A percentile compares a stretch with the other conserved stretches of the same genome.
Evolutionary conservation across 495 filamentous ascomycete genomes (phyloP).

Genomic region (Amniculicola lignicola): DNA sequence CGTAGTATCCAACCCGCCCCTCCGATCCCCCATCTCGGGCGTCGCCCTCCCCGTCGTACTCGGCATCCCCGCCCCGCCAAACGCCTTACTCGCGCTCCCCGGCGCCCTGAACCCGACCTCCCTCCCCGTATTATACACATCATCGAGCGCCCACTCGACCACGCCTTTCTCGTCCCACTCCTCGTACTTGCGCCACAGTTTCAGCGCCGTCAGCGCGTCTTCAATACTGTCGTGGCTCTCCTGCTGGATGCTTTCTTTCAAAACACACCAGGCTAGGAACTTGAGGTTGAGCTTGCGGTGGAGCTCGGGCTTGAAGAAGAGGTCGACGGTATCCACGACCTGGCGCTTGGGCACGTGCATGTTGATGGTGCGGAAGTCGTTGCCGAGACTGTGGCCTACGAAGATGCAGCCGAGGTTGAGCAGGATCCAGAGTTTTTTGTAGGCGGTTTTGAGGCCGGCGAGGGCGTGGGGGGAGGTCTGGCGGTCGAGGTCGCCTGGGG

Average conservation of each 20-base stretch:
- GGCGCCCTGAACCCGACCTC: slow-evolving; percentile 74
- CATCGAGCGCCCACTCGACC: slow-evolving; percentile 70
- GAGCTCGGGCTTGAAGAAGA: slow-evolving; percentile 70
- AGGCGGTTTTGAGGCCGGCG: slow-evolving; percentile 82
- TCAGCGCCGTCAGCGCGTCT: slow-evolving; percentile 84
- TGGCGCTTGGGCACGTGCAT: slow-evolving; percentile 90
- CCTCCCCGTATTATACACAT: slow-evolving; percentile 72
- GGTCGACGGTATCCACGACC: slow-evolving; percentile 85
- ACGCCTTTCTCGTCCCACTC: slow-evolving; percentile 85
- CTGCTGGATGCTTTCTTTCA: slow-evolving; percentile 88
- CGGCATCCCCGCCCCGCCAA: not conserved
- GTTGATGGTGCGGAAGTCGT: slow-evolving; percentile 96
- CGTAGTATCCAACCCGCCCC: slow-evolving; percentile 15
- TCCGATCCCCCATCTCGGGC: slow-evolving; percentile 13
- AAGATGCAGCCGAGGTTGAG: slow-evolving; percentile 92
- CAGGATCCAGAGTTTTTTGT: slow-evolving; percentile 97
- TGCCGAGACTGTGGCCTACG: slow-evolving; percentile 85
- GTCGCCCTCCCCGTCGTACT: slow-evolving; percentile 16
- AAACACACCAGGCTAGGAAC: slow-evolving; percentile 81
- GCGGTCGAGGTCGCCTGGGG: slow-evolving; percentile 75
- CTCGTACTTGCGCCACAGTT: slow-evolving; percentile 83
- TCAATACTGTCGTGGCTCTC: slow-evolving; percentile 90
- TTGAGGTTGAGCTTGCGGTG: slow-evolving; percentile 78
- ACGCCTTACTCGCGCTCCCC: slow-evolving; percentile 22
- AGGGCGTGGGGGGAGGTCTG: slow-evolving; percentile 70